Percentiles rank a stretch among this genome's conserved stretches.
These are phyloP conservation scores for Lepraria neglecta DNA, from an alignment of 495 filamentous ascomycete genomes.

Conservation along the genomic window DNA sequence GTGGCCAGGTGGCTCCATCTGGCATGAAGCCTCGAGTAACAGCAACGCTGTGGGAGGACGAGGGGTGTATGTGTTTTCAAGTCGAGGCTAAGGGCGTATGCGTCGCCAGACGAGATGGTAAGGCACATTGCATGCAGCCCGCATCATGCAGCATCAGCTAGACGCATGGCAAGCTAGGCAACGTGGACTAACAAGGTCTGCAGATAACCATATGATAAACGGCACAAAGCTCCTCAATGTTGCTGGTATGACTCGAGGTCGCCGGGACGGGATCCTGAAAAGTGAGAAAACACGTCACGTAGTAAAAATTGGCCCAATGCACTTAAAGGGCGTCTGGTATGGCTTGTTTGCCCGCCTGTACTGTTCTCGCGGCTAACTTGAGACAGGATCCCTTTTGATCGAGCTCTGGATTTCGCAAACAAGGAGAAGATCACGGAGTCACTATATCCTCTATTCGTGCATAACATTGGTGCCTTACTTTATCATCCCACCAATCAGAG, in stretches of 20 bases:
- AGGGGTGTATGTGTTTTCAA: slow-evolving; percentile 95
- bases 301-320: slow-evolving; percentile 98
- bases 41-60: slow-evolving; percentile 96
- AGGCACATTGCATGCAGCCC: slow-evolving; percentile 25
- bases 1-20: slow-evolving; percentile 88
- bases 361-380: slow-evolving; percentile 7
- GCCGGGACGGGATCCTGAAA: slow-evolving; percentile 93
- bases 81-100: slow-evolving; percentile 96
- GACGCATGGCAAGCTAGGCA: neutral
- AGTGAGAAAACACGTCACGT: slow-evolving; percentile 96
- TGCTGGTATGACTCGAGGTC: slow-evolving; percentile 93
- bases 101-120: slow-evolving; percentile 90
- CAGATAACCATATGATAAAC: slow-evolving; percentile 99
- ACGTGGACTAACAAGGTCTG: slow-evolving; percentile 12
- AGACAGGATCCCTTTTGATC: slow-evolving; percentile 90
- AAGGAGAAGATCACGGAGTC: slow-evolving; percentile 98
- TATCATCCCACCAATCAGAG: slow-evolving; percentile 89
- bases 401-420: slow-evolving; percentile 95
- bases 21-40: slow-evolving; percentile 98
- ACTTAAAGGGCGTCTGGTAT: slow-evolving; percentile 97
- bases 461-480: slow-evolving; percentile 90
- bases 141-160: slow-evolving; percentile 16
- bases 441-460: slow-evolving; percentile 92
- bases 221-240: slow-evolving; percentile 96
- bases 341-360: slow-evolving; percentile 29